Evolutionary conservation across 345 rosid species (phyloP).

Genomic region (Passiflora organensis): DNA sequence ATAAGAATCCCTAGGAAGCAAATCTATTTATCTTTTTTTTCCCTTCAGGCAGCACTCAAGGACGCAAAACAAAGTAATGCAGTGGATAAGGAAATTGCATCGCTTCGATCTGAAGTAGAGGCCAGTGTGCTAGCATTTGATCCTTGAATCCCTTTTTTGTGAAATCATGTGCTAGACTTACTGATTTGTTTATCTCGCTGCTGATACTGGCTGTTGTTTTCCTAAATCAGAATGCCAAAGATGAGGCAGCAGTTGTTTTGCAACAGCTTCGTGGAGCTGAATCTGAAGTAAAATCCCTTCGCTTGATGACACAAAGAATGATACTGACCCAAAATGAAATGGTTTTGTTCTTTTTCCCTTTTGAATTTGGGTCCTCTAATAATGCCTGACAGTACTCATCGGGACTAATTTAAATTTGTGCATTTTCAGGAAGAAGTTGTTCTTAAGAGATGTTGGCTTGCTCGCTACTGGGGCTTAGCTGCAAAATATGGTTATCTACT

Average conservation of each 20-base stretch:
- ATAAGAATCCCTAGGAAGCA: too few relatives aligned
- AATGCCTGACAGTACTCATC: neutral
- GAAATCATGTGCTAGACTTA: neutral
- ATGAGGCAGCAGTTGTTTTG: constrained; percentile 21
- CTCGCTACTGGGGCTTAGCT: constrained; percentile 95
- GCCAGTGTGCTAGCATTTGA: constrained; percentile 2
- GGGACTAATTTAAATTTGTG: constrained; percentile 13
- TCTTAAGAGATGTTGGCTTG: constrained; percentile 99
- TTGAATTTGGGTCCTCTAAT: neutral
- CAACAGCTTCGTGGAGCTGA: constrained; percentile 28
- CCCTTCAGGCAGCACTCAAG: constrained; percentile 25
- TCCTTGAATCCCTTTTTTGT: neutral
- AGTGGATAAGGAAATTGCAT: constrained; percentile 24
- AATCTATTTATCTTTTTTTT: too few relatives aligned
- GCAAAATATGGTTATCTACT: constrained; percentile 63
- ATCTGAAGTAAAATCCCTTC: constrained; percentile 31
- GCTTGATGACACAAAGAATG: constrained; percentile 31
- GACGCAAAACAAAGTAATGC: constrained; percentile 21
- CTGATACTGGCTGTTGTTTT: neutral
- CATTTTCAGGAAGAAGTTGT: constrained; percentile 97
- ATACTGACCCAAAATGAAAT: constrained; percentile 32
- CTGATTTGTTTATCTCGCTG: neutral
- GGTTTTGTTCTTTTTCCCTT: constrained; percentile 9
- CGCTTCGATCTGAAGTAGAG: constrained; percentile 21
- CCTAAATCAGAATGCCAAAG: constrained; percentile 22